Evolutionary conservation across 305 asterid genomes (phyloP), one percentile per base, ranked within the genome.

Genomic region (Solanum hybrid): DNA sequence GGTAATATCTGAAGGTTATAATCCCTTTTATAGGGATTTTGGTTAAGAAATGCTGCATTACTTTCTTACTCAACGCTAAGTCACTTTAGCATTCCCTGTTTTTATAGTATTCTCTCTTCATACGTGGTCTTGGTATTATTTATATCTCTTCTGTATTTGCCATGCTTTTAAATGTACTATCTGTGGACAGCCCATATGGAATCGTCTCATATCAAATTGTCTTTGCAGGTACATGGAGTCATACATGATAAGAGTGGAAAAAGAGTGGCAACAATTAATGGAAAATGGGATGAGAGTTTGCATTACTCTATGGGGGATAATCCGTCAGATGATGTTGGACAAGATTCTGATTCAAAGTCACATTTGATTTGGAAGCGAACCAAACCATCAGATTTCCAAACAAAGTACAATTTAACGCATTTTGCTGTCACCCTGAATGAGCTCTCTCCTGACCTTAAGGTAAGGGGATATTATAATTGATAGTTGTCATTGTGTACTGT

Each of bases 201-300:
- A 51, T 51, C 88, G 26, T 29, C 88, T 29, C 39, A 51, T 17
- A 31, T 51, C 88, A 17, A 84, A 45, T 29, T 51, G 20, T 84
- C 90, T 93, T n/a, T 57, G 92, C 94, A 97, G 99, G 98, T 96
- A 88, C 92, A 96, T 76, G 99, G 99, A 90, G 91, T 94, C 91
- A 95, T 97, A 84, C 96, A 96, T 93, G 98, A 97, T 88, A 88
- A 77, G 26, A 88, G 3, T 57, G 99, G 98, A 32, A 94, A 93
- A 89, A 96, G 93, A 88, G 93, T 92, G 89, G 96, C 98, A 78
- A 94, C 94, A 79, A 87, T 97, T 90, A 94, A 93, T 83, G 99
- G 99, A 88, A 97, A 97, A 92, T 97, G 99, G 99, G 97, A 97
- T 80, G 98, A 95, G 24, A 94, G 97, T 92, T 90, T 97, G 93